Evolutionary conservation across 1,139 yeast species (phyloP).

Genomic region (Geotrichum histeridarum): DNA sequence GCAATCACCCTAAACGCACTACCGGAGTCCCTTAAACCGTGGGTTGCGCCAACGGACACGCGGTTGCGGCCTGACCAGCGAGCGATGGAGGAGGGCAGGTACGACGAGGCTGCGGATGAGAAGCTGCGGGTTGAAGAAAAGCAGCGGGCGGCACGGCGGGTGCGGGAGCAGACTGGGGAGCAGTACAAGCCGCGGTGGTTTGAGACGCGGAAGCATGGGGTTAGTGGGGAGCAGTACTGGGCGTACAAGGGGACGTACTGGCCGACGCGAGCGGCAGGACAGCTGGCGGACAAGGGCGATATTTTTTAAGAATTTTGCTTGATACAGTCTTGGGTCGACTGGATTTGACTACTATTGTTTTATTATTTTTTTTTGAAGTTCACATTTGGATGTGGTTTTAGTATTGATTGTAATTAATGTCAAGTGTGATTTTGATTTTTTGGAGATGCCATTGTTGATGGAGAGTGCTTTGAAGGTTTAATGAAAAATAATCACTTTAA

Average conservation of each 20-base stretch:
- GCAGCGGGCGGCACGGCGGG: constrained; percentile 74
- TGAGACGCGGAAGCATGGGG: constrained; percentile 61
- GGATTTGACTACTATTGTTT: background rate
- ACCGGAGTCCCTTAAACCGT: constrained; percentile 48
- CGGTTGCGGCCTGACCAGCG: constrained; percentile 94
- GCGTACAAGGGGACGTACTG: constrained; percentile 71
- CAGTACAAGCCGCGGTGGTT: constrained; percentile 74
- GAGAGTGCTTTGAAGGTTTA: too few relatives aligned
- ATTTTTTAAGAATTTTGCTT: constrained; percentile 37
- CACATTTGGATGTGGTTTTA: too few relatives aligned
- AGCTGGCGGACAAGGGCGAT: constrained; percentile 31
- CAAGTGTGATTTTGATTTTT: too few relatives aligned
- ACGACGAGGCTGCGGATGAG: constrained; percentile 82
- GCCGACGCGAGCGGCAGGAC: constrained; percentile 54
- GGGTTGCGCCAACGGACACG: constrained; percentile 87
- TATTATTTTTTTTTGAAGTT: too few relatives aligned
- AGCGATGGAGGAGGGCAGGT: constrained; percentile 96
- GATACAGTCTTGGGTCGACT: background rate
- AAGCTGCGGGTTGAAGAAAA: constrained; percentile 86
- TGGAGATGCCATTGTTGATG: too few relatives aligned
- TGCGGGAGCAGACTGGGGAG: constrained; percentile 53
- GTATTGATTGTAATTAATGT: too few relatives aligned
- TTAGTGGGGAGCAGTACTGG: constrained; percentile 78
- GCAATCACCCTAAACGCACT: constrained; percentile 85
- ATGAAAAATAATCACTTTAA: too few relatives aligned